Percentiles rank a stretch among this genome's conserved stretches.
phyloP scores from a whole-genome alignment of 164 flowering plant genomes.

The Aristolochia californica region DNA sequence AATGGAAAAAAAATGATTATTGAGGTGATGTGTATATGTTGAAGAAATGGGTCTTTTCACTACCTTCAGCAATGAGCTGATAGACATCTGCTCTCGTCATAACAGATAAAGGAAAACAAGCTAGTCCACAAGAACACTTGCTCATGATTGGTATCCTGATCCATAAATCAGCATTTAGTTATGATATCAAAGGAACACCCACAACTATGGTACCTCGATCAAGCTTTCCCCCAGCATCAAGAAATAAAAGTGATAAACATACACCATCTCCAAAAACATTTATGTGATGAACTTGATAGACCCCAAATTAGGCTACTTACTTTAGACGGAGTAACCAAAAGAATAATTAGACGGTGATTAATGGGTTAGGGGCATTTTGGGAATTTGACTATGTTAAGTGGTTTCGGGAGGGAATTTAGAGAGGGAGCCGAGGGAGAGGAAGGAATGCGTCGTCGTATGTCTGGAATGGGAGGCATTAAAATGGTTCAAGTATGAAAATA shows the following conservation, averaged over 20 bases:
- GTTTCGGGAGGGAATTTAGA: no score
- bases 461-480: no score
- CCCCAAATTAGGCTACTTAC: no score
- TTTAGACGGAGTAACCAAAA: no score
- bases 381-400: no score
- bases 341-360: no score
- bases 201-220: constrained; percentile 8
- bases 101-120: constrained; percentile 28
- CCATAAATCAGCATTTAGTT: constrained; percentile 67
- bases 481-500: no score
- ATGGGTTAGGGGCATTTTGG: no score
- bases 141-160: constrained; percentile 50
- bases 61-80: constrained; percentile 63
- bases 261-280: constrained; percentile 66
- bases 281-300: constrained; percentile 27
- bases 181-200: constrained; percentile 27
- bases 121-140: constrained; percentile 10
- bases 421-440: no score
- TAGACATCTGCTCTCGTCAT: constrained; percentile 40
- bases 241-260: constrained; percentile 31
- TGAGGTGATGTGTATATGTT: no score
- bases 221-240: constrained; percentile 20
- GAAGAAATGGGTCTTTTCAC: neutral
- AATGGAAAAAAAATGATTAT: neutral
- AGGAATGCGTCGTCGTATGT: no score